Evolutionary conservation across 805 yeast genomes (phyloP), one percentile per base, ranked within the genome.

Genomic region (Hanseniaspora clermontiae): DNA sequence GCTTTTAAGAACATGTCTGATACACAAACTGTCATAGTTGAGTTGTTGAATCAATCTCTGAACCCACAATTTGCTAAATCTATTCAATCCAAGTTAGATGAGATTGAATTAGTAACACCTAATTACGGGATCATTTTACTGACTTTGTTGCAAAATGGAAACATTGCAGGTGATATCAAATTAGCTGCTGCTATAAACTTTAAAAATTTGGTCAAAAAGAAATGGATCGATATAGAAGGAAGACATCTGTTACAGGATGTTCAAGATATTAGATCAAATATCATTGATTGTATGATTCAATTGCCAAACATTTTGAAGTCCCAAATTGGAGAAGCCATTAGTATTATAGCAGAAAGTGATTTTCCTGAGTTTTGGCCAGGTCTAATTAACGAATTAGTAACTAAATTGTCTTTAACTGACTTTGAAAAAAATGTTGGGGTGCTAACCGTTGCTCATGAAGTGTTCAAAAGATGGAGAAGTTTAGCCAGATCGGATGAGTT

Each of bases 381-480:
- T 52, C 75, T 93, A 59, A 73, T 88, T 37, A 87, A 84, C 62
- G 84, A 83, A 57, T 74, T 93, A 59, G 87, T 89, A 0, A 64
- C 74, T 1, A 82, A 82, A 64, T 73, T 93, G 49, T 77, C 83
- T 2, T 64, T 68, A 4, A 77, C 76, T n/a, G 88, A 87, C 64
- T 79, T 85, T 76, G 74, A 76, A 14, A 77, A 81, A 53, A 88
- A 89, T 67, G 85, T 83, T 62, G 95, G 96, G 55, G 90, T 95
- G 5, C 72, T 95, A 57, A 77, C 81, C 10, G 97, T 95, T 20
- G 95, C 97, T 5, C 98, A 93, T 68, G 87, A 96, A 0, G 91
- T 93, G 59, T 95, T 91, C 73, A 88, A 85, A 68, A 82, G 95
- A 70, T 93, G 99, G 99, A 79, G 98, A 65, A 96, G 97, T 1